These are phyloP conservation scores for Coemansia sp. DNA, from an alignment of 192 early-diverging fungal genomes.

Conservation along the genomic window DNA sequence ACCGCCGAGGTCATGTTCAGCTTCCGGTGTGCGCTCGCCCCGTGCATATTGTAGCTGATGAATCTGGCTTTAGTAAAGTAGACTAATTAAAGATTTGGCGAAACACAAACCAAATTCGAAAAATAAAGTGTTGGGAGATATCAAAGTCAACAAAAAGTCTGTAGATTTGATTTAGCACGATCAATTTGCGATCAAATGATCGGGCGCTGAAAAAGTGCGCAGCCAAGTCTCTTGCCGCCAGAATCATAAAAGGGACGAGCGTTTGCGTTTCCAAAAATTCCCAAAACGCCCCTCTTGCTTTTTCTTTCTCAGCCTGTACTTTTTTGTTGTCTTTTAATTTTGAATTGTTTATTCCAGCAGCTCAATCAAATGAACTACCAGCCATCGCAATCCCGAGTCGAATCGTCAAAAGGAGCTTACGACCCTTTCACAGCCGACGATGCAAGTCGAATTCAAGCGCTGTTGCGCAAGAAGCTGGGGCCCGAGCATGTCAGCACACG, in stretches of 20 bases:
- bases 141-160: background rate
- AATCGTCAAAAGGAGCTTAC: background rate
- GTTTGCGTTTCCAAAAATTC: background rate
- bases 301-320: background rate
- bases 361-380: slow-evolving; percentile 12
- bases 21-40: slow-evolving; percentile 38
- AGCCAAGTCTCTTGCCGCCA: background rate
- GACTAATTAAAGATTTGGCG: background rate
- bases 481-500: slow-evolving; percentile 70
- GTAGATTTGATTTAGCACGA: background rate
- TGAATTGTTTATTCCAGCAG: background rate
- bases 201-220: background rate
- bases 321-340: background rate
- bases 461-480: slow-evolving; percentile 61
- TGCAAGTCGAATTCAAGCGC: slow-evolving; percentile 15
- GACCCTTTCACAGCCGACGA: slow-evolving; percentile 25
- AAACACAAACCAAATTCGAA: background rate
- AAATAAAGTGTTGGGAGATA: background rate
- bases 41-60: slow-evolving; percentile 29
- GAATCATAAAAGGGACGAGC: background rate
- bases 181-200: background rate
- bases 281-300: background rate
- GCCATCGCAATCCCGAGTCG: background rate
- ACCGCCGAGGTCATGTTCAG: slow-evolving; percentile 56
- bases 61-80: background rate